Evolutionary conservation across 2,329 filamentous ascomycete genomes (phyloP).

Genomic region (Diaporthe vexans): DNA sequence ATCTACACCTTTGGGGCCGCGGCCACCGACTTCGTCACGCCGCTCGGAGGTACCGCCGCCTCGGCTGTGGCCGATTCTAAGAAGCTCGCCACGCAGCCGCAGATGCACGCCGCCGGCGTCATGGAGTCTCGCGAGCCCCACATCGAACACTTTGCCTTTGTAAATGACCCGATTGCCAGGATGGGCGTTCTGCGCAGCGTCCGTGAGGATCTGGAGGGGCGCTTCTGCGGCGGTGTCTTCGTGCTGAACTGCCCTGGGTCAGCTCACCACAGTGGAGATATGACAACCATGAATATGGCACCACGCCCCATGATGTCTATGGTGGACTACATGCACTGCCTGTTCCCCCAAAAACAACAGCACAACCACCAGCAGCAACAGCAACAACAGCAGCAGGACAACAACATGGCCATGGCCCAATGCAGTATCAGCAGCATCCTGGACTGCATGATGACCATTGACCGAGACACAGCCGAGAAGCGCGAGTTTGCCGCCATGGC

Average conservation of each 20-base stretch:
- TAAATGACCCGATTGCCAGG: slow-evolving; percentile 55
- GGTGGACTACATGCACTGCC: slow-evolving; percentile 53
- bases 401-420: slow-evolving; percentile 22
- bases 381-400: not conserved
- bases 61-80: slow-evolving; percentile 34
- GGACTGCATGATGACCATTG: slow-evolving; percentile 53
- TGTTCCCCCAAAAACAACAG: slow-evolving; percentile 52
- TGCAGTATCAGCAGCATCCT: slow-evolving; percentile 45
- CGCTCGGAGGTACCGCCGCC: slow-evolving; percentile 47
- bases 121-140: slow-evolving; percentile 47
- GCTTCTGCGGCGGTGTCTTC: slow-evolving; percentile 57
- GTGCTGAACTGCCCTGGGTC: slow-evolving; percentile 47
- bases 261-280: not conserved
- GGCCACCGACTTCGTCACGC: slow-evolving; percentile 54
- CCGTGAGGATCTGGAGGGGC: slow-evolving; percentile 52
- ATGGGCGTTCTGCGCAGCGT: slow-evolving; percentile 55
- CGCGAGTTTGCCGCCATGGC: slow-evolving; percentile 57
- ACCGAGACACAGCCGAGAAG: slow-evolving; percentile 58
- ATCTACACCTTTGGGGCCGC: slow-evolving; percentile 61
- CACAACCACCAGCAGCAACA: slow-evolving; percentile 38
- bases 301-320: slow-evolving; percentile 45
- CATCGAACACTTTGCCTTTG: slow-evolving; percentile 55
- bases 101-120: slow-evolving; percentile 42
- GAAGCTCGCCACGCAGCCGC: slow-evolving; percentile 26
- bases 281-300: not conserved